Evolutionary conservation across 2,329 filamentous ascomycete genomes (phyloP).

Genomic region (Fusarium tuaranense): DNA sequence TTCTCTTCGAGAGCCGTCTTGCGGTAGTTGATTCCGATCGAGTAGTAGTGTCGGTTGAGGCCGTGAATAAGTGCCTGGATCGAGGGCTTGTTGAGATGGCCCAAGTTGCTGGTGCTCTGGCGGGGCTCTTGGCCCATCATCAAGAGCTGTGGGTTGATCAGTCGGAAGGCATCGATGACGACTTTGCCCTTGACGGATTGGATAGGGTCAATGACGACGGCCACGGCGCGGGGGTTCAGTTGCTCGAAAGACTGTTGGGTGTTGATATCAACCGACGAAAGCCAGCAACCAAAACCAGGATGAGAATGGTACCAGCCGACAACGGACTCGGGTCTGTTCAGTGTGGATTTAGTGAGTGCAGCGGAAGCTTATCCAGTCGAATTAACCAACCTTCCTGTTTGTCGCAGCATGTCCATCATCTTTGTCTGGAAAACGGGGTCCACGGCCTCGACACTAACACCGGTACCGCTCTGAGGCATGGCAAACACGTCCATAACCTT

Average conservation of each 20-base stretch:
- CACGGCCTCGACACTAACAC: constrained; percentile 97
- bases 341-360: constrained; percentile 26
- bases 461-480: constrained; percentile 98
- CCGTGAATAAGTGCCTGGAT: constrained; percentile 99
- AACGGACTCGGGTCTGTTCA: constrained; percentile 86
- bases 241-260: constrained; percentile 99
- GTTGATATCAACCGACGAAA: constrained; percentile 99
- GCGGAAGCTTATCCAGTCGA: not conserved
- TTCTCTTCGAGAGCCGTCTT: constrained; percentile 99
- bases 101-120: constrained; percentile 97
- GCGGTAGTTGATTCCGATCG: constrained; percentile 97
- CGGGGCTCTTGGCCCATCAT: constrained; percentile 98
- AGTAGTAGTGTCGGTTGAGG: constrained; percentile 98
- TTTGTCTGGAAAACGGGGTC: constrained; percentile 99
- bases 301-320: constrained; percentile 99
- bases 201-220: constrained; percentile 97
- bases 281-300: constrained; percentile 98
- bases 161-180: constrained; percentile 97
- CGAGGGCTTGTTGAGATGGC: constrained; percentile 99
- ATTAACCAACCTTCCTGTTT: constrained; percentile 85
- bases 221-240: constrained; percentile 94
- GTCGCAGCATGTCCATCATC: constrained; percentile 99
- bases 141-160: constrained; percentile 97
- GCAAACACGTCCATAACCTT: constrained; percentile 98
- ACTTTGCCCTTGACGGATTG: constrained; percentile 99